Conservation (phyloP, 192 early-diverging fungal species). For the Phlyctochytrium arcticum region DNA sequence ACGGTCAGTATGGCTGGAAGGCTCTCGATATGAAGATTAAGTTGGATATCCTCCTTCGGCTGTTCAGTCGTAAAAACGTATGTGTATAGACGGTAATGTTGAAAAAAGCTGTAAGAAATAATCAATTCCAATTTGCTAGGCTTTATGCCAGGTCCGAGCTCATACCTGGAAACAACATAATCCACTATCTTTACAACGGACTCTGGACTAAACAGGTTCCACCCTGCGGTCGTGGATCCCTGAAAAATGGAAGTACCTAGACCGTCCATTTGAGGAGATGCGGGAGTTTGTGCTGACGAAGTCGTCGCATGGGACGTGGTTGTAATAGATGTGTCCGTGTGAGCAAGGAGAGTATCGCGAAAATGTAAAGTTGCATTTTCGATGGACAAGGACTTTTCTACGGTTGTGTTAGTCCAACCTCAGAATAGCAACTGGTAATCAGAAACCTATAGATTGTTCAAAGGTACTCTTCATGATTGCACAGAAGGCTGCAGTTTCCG, state of each 20-base stretch:
- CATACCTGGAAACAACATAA: conserved; percentile 18
- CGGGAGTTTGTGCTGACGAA: too few species aligned
- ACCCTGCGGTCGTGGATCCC: background rate
- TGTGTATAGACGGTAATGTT: conserved; percentile 26
- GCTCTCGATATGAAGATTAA: conserved; percentile 8
- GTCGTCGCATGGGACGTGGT: too few species aligned
- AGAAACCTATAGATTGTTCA: conserved; percentile 1
- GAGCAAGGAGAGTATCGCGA: conserved; percentile 3
- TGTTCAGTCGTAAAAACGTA: conserved; percentile 10
- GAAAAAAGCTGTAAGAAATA: conserved; percentile 21
- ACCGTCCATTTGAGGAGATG: too few species aligned
- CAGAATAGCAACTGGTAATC: background rate
- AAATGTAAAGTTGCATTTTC: conserved; percentile 15
- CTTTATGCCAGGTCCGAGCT: background rate
- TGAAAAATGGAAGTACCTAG: too few species aligned
- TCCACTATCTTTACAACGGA: conserved; percentile 11
- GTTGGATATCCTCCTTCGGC: background rate
- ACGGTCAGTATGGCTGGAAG: conserved; percentile 4
- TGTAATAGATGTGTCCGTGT: conserved; percentile 6
- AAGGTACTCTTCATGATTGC: conserved; percentile 26
- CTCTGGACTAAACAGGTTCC: conserved; percentile 23
- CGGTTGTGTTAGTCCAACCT: background rate
- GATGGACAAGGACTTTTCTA: background rate
- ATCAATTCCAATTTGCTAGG: background rate
- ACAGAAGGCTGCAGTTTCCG: conserved; percentile 20